A percentile compares a stretch with the other conserved stretches of the same genome.
Conservation (phyloP, 2,329 filamentous ascomycete species). For the Apiospora kogelbergensis region DNA sequence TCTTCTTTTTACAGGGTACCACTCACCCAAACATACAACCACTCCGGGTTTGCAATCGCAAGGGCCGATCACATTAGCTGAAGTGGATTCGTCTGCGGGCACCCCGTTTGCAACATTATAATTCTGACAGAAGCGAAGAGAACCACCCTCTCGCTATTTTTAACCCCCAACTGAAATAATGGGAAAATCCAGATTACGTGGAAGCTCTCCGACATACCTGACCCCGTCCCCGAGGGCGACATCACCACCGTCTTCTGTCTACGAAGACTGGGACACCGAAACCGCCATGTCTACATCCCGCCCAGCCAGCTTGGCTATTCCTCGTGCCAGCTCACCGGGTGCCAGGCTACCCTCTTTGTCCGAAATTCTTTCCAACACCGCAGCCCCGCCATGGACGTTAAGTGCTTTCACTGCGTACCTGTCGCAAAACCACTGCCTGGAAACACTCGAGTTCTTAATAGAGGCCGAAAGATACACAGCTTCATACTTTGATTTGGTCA, state of each 20-base stretch:
- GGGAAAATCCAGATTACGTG: slow-evolving; percentile 47
- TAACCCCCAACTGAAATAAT: slow-evolving; percentile 33
- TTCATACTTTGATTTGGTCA: slow-evolving; percentile 48
- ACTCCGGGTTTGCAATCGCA: neutral
- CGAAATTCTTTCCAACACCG: slow-evolving; percentile 84
- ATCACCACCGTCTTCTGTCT: slow-evolving; percentile 45
- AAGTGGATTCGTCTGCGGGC: slow-evolving; percentile 2
- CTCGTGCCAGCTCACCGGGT: slow-evolving; percentile 38
- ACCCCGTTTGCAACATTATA: neutral
- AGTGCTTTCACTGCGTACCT: slow-evolving; percentile 95
- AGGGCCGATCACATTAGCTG: neutral
- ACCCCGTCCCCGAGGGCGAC: slow-evolving; percentile 41
- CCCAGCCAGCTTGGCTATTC: slow-evolving; percentile 48
- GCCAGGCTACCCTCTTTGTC: slow-evolving; percentile 66
- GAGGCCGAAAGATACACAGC: slow-evolving; percentile 83
- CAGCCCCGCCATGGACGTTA: slow-evolving; percentile 85
- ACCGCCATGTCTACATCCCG: slow-evolving; percentile 49
- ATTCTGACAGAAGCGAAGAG: neutral
- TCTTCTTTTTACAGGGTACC: neutral
- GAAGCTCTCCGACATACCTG: slow-evolving; percentile 43
- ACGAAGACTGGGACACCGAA: slow-evolving; percentile 43
- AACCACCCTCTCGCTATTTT: neutral
- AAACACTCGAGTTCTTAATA: slow-evolving; percentile 95
- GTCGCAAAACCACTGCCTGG: slow-evolving; percentile 94
- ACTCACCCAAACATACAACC: neutral